Evolutionary conservation across 1,139 yeast genomes (phyloP).

Genomic region (Zygosaccharomyces sapae): DNA sequence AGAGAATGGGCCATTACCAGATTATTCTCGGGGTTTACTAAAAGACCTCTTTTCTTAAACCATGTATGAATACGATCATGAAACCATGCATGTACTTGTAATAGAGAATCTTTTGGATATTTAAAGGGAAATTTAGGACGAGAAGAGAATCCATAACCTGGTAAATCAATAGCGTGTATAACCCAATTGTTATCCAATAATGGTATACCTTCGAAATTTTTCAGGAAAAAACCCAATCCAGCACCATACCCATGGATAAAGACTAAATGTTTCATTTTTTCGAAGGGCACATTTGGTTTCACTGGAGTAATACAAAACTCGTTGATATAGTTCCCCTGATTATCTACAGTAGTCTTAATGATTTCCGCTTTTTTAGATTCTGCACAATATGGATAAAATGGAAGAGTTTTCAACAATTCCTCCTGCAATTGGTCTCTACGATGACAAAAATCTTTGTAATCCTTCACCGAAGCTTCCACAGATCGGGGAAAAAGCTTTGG

Average conservation of each 20-base stretch:
- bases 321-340: slow-evolving; percentile 48
- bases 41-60: slow-evolving; percentile 53
- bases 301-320: slow-evolving; percentile 59
- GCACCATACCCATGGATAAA: slow-evolving; percentile 79
- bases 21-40: slow-evolving; percentile 44
- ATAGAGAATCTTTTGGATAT: slow-evolving; percentile 31
- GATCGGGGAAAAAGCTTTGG: slow-evolving; percentile 57
- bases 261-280: slow-evolving; percentile 49
- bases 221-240: slow-evolving; percentile 65
- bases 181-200: slow-evolving; percentile 46
- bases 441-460: slow-evolving; percentile 38
- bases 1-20: slow-evolving; percentile 84
- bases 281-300: slow-evolving; percentile 13
- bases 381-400: slow-evolving; percentile 37
- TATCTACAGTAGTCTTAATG: slow-evolving; percentile 41
- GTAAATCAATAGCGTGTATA: slow-evolving; percentile 65
- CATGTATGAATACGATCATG: slow-evolving; percentile 58
- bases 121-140: slow-evolving; percentile 51
- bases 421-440: slow-evolving; percentile 43
- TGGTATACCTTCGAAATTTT: slow-evolving; percentile 46
- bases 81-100: slow-evolving; percentile 57
- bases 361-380: slow-evolving; percentile 34
- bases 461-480: slow-evolving; percentile 47
- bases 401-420: slow-evolving; percentile 44
- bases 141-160: slow-evolving; percentile 76